Percentiles rank a stretch among this genome's conserved stretches.
Conservation (phyloP, 2,329 filamentous ascomycete species). For the Boeremia exigua region DNA sequence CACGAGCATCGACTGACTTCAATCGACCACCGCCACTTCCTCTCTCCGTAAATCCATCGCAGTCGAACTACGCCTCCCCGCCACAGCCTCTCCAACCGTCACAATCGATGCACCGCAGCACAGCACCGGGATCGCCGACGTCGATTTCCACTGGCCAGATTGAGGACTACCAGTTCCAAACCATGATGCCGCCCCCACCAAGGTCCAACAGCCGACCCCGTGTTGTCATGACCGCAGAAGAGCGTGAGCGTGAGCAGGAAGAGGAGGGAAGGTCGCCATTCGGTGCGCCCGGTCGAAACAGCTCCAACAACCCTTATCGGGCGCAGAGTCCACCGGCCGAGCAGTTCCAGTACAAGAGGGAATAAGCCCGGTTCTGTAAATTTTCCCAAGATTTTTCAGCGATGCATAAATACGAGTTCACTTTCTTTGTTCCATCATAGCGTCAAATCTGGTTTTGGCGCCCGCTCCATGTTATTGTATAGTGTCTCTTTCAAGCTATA, state of each 20-base stretch:
- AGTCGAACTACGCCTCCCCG: slow-evolving; percentile 24
- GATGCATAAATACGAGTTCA: slow-evolving; percentile 1
- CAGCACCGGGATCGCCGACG: slow-evolving; percentile 37
- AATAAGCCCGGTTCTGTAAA: background rate
- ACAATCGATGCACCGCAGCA: slow-evolving; percentile 24
- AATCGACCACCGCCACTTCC: slow-evolving; percentile 39
- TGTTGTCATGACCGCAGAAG: slow-evolving; percentile 20
- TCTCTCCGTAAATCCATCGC: slow-evolving; percentile 30
- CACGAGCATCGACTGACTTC: slow-evolving; percentile 27
- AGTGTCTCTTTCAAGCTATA: slow-evolving; percentile 5
- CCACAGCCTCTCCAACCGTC: slow-evolving; percentile 24
- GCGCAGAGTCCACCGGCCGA: slow-evolving; percentile 9
- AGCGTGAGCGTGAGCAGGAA: slow-evolving; percentile 25
- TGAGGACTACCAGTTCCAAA: slow-evolving; percentile 44
- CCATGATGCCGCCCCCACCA: slow-evolving; percentile 38
- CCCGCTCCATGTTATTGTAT: slow-evolving; percentile 2
- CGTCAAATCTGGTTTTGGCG: background rate
- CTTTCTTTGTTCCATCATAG: background rate
- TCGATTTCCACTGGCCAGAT: slow-evolving; percentile 42
- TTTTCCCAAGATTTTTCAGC: slow-evolving; percentile 1
- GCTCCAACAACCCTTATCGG: slow-evolving; percentile 26
- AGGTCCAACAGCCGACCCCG: slow-evolving; percentile 27
- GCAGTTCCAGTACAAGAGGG: slow-evolving; percentile 11
- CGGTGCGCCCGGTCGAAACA: slow-evolving; percentile 13
- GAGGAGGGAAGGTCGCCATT: slow-evolving; percentile 25